Evolutionary conservation across 1,139 yeast species (phyloP), one percentile per base, ranked within the genome.

Genomic region (Hemisphaericaspora lyxosophila): DNA sequence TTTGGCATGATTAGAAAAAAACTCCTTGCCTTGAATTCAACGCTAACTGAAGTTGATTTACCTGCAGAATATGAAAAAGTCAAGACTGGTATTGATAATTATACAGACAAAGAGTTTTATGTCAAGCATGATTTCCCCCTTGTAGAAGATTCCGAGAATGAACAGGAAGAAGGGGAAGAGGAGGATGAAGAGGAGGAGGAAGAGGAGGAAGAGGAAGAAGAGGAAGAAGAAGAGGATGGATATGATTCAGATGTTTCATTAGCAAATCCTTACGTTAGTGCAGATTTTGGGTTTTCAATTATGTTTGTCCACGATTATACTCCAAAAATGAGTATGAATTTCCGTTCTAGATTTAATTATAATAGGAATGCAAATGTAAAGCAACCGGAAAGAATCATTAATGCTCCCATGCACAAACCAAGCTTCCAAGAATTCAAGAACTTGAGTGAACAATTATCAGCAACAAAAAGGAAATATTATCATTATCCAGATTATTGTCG

Each of bases 1-100:
- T 80, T 76, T 53, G 82, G 82, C 2, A 52, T 57, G 1, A 78
- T 88, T 19, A 62, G 83, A 45, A 57, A 59, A 14, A 84, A 84
- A 51, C 51, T 87, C 27, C 80, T 80, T 41, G 59, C 62, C n/a
- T 46, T 47, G 0, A 54, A 51, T 1, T 60, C 55, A 26, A 34
- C 56, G 4, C 55, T 68, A 31, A 54, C 70, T 3, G 50, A 44
- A 4, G 46, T 53, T 17, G 57, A 61, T 37, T 48, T 64, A 12
- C 48, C 45, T 14, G 54, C 51, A 7, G 61, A 59, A 34, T 61
- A 53, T 42, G 49, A 50, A 17, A 50, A 50, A 15, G 39, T 54
- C 16, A 56, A 56, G 33, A 33, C 31, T 26, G 25, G 4, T 11
- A 31, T 25, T 11, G 38, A 34, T 31, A 44, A 41, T 28, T 42